Evolutionary conservation across 1,284 basidiomycete species (phyloP).

Genomic region (Neolentinus lepideus): DNA sequence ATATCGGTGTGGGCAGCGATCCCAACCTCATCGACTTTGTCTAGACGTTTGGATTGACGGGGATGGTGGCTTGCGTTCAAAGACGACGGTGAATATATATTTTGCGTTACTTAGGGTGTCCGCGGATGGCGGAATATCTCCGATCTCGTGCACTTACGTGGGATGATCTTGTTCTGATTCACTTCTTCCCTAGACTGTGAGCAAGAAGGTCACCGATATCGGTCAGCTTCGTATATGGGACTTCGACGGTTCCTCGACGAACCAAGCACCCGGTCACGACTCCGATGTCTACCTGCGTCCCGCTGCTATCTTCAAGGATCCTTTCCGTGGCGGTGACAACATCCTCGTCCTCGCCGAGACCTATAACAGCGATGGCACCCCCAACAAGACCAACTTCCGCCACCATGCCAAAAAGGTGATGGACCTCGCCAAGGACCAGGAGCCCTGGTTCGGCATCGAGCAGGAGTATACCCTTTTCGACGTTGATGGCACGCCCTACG

Average conservation of each 20-base stretch:
- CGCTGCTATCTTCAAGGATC: constrained; percentile 96
- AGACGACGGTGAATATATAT: constrained; percentile 70
- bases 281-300: constrained; percentile 99
- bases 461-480: constrained; percentile 99
- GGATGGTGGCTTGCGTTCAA: constrained; percentile 86
- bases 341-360: constrained; percentile 95
- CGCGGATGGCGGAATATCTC: not conserved
- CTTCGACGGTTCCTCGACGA: constrained; percentile 97
- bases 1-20: constrained; percentile 7
- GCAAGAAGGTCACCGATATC: constrained; percentile 80
- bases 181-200: constrained; percentile 53
- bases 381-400: constrained; percentile 96
- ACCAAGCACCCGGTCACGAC: constrained; percentile 91
- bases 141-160: not conserved
- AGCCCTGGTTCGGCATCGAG: constrained; percentile 98
- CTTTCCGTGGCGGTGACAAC: constrained; percentile 98
- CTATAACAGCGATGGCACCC: constrained; percentile 99
- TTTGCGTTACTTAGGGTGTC: not conserved
- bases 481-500: constrained; percentile 85
- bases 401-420: constrained; percentile 89
- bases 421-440: constrained; percentile 77
- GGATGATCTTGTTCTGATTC: not conserved
- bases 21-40: constrained; percentile 17
- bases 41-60: constrained; percentile 95
- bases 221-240: constrained; percentile 93